Evolutionary conservation across 2,329 filamentous ascomycete species (phyloP).

Genomic region (Claviceps pazoutovae): DNA sequence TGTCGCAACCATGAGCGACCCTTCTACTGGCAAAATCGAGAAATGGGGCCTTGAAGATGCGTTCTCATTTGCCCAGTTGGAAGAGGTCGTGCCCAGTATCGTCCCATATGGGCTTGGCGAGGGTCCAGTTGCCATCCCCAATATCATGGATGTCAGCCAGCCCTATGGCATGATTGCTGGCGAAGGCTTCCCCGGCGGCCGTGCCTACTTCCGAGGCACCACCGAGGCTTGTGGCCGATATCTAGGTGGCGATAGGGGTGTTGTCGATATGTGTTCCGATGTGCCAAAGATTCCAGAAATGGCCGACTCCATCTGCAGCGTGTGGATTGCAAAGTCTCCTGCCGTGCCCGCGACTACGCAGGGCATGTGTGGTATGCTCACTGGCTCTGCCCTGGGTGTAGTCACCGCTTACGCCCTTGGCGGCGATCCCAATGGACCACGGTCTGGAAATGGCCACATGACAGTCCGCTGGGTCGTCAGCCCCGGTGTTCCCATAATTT

Average conservation of each 20-base stretch:
- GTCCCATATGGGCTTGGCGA: conserved; percentile 65
- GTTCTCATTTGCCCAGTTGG: conserved; percentile 61
- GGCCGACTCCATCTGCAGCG: conserved; percentile 57
- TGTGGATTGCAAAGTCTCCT: conserved; percentile 82
- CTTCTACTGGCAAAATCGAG: conserved; percentile 59
- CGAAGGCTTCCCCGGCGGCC: conserved; percentile 74
- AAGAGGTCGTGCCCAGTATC: conserved; percentile 61
- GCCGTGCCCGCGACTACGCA: conserved; percentile 58
- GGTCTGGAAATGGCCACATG: conserved; percentile 59
- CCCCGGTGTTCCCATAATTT: conserved; percentile 83
- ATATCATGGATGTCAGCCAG: conserved; percentile 84
- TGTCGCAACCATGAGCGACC: conserved; percentile 69
- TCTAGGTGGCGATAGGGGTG: conserved; percentile 45
- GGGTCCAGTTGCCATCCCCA: conserved; percentile 65
- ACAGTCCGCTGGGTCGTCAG: conserved; percentile 83
- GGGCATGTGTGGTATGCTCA: conserved; percentile 68
- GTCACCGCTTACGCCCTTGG: conserved; percentile 72
- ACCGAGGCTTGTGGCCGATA: conserved; percentile 68
- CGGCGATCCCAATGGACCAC: conserved; percentile 39
- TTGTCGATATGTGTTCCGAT: conserved; percentile 51
- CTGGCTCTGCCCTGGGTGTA: conserved; percentile 70
- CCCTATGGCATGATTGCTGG: conserved; percentile 71
- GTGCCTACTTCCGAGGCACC: conserved; percentile 60
- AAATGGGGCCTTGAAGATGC: conserved; percentile 71
- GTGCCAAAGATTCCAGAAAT: conserved; percentile 63